Evolutionary conservation across 2,329 filamentous ascomycete genomes (phyloP), one percentile per base, ranked within the genome.

Genomic region (Scopulariopsis brevicaulis): DNA sequence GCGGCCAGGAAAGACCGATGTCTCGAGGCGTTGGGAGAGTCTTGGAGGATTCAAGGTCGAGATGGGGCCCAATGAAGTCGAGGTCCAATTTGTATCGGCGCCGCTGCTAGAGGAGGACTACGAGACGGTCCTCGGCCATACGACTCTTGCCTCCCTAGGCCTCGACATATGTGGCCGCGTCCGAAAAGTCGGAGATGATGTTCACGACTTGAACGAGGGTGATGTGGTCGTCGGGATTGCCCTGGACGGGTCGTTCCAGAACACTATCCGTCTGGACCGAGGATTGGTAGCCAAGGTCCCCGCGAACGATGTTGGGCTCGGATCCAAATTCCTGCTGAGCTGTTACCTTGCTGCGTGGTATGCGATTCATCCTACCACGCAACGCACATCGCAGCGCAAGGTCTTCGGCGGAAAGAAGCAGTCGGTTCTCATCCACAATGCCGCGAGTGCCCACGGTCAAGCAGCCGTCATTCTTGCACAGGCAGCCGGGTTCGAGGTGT

Each of bases 401-500:
- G 22, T 24, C 35, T 24, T 48, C 57, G 37, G n/a, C 20, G 54
- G 57, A 7, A 51, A 46, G n/a, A 63, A 63, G 3, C 64, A 68
- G 10, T 69, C 62, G 2, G 67, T 79, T 4, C 67, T 81, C 4
- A 67, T 81, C 20, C 74, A 77, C 56, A 69, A 70, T 11, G 77
- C 71, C 3, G 71, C 73, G 4, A 74, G 75, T 54, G 68, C 69
- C 0, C 67, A 73, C 22, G 77, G 78, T 1, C 68, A 75, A 43
- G 73, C 72, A 11, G 76, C 74, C 2, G 62, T 80, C 2, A 67
- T 70, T 12, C 60, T 80, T 2, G 73, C 74, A 25, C 66, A 63
- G 52, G 58, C 65, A 1, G 61, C 67, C 7, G 74, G 70, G 1
- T 72, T 70, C 10, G 67, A 71, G 2, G 63, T 82, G 2, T 77